Evolutionary conservation across 148 eudicot species (phyloP).

Genomic region (Bassia scoparia): DNA sequence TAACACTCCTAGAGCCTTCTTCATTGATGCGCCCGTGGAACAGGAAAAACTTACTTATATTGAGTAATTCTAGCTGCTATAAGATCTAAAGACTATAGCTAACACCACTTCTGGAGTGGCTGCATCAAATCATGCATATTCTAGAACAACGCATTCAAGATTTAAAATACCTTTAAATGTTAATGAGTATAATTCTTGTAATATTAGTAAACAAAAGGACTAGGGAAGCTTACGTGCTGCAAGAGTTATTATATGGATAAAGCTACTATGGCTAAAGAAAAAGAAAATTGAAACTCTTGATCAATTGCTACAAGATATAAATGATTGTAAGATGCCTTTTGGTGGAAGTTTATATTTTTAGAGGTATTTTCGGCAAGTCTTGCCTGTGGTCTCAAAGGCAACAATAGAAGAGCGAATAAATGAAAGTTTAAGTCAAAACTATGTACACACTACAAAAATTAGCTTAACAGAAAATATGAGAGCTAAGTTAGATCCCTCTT

Average conservation of each 20-base stretch:
- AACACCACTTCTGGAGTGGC: conserved; percentile 3
- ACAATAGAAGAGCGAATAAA: conserved; percentile 1
- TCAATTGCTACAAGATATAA: no score
- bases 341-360: conserved; percentile 6
- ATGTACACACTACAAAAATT: neutral
- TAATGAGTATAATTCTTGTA: neutral
- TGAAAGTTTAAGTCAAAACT: neutral
- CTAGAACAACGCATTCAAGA: neutral
- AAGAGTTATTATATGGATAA: no score
- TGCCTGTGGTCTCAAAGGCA: conserved; percentile 3
- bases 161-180: conserved; percentile 2
- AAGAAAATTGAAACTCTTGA: no score
- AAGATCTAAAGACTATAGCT: neutral
- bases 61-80: neutral
- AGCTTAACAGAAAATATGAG: conserved; percentile 10
- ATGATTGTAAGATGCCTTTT: no score
- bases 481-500: neutral
- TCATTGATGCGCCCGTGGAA: neutral
- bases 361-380: conserved; percentile 14
- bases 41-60: neutral
- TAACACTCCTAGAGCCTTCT: neutral
- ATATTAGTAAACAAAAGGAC: no score
- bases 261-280: no score
- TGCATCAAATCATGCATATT: neutral
- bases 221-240: no score